Evolutionary conservation across 1,139 yeast genomes (phyloP), one percentile per base, ranked within the genome.

Genomic region (Geotrichum candidum): DNA sequence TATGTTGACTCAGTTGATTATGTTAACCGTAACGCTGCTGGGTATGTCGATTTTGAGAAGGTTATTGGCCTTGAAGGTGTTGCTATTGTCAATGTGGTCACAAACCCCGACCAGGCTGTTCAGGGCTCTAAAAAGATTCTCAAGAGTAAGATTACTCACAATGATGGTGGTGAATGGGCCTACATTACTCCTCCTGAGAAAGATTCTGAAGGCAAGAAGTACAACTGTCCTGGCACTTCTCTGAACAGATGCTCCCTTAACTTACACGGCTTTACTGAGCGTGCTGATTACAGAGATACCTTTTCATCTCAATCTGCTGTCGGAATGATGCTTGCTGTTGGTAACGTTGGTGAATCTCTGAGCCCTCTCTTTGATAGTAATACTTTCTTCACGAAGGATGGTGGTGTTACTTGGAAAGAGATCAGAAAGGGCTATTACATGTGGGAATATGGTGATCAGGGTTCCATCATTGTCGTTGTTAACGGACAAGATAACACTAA

Each of bases 371-470:
- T 81, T 10, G 82, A 84, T 45, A 81, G 87, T 0, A 78, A 88
- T 2, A 89, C 97, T 0, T 94, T 84, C 68, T 75, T 94, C 65
- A 86, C 96, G 15, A 78, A 80, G 5, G 97, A 95, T 75, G 99
- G 96, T 2, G 99, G 99, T 55, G 75, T 85, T 3, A 82, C 92
- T 1, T 94, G 99, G 99, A 83, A 74, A 61, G 96, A 90, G 73
- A 77, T 91, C 33, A 80, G 76, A 60, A 83, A 87, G 65, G 96
- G 96, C 0, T 82, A 84, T 0, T 82, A 82, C 69, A 88, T 88
- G 84, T 95, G 98, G 98, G 98, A 92, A 73, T 94, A 80, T 74
- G 99, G 98, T 64, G 99, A 95, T 72, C 87, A 91, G 67, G 99
- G 99, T 7, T 85, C 96, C 0, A 82, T 95, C 53, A 76, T 94